phyloP scores from a whole-genome alignment of 164 flowering plant genomes.

The Liquidambar formosana region DNA sequence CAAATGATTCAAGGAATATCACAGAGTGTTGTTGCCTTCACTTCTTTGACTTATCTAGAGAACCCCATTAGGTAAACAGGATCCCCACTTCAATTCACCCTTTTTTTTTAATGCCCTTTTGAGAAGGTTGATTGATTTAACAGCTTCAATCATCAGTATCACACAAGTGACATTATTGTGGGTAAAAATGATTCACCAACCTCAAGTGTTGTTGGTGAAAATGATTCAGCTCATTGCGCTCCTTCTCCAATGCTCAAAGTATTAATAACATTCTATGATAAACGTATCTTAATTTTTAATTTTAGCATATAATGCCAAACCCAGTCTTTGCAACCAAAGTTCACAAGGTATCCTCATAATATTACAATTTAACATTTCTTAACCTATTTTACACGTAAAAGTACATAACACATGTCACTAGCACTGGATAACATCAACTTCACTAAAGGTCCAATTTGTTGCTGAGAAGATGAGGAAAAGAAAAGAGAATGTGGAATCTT shows the following conservation, averaged over 20 bases:
- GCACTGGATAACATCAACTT: not conserved
- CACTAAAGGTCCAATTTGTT: not conserved
- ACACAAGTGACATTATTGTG: not conserved
- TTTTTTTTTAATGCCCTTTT: not conserved
- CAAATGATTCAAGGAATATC: not conserved
- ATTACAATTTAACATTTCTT: not conserved
- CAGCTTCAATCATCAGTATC: not conserved
- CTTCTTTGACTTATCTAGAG: not conserved
- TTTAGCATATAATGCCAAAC: no score
- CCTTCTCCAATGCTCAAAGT: no score
- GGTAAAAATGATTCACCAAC: not conserved
- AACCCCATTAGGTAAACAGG: not conserved
- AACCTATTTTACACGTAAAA: not conserved
- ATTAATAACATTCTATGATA: no score
- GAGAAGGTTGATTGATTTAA: not conserved
- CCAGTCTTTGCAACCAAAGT: no score
- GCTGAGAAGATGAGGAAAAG: not conserved
- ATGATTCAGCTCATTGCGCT: not conserved
- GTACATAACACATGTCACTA: not conserved
- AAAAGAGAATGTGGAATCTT: not conserved
- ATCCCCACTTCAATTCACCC: not conserved
- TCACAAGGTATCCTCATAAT: no score
- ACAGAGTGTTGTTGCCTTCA: not conserved
- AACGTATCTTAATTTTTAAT: no score
- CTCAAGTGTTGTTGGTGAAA: not conserved